Conservation (phyloP, 495 filamentous ascomycete species). For the Tuber microsphaerosporum region DNA sequence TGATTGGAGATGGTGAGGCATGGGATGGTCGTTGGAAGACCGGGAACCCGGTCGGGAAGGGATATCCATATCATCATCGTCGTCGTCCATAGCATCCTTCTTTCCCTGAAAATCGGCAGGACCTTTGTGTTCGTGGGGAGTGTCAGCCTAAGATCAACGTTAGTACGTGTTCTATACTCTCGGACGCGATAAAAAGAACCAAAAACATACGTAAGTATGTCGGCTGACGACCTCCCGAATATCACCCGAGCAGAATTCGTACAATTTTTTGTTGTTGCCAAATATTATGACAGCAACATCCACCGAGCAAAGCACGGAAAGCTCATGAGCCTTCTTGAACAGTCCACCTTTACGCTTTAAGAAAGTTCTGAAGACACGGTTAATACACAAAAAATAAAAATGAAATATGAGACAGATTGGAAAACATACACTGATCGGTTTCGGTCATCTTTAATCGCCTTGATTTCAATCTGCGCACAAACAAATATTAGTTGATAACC, state of each 20-base stretch:
- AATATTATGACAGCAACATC: conserved; percentile 99
- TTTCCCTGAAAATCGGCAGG: conserved; percentile 85
- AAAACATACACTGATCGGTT: conserved; percentile 92
- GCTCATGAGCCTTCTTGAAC: conserved; percentile 99
- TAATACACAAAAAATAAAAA: conserved; percentile 12
- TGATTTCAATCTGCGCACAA: conserved; percentile 78
- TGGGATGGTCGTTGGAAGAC: conserved; percentile 35
- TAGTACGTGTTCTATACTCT: conserved; percentile 37
- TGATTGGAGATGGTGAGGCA: conserved; percentile 72
- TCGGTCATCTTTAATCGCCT: conserved; percentile 98
- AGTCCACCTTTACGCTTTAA: conserved; percentile 96
- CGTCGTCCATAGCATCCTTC: conserved; percentile 76
- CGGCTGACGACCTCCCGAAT: conserved; percentile 81
- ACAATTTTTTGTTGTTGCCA: conserved; percentile 94
- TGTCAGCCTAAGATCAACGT: conserved; percentile 62
- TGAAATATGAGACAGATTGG: conserved; percentile 9
- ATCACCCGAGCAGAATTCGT: conserved; percentile 90
- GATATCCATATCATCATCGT: conserved; percentile 70
- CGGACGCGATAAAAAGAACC: conserved; percentile 5
- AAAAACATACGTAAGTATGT: conserved; percentile 74
- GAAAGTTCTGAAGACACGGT: conserved; percentile 63
- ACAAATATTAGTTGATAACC: conserved; percentile 14
- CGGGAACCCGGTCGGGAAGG: conserved; percentile 44
- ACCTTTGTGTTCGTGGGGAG: conserved; percentile 91
- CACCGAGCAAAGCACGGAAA: conserved; percentile 94